phyloP scores from a whole-genome alignment of 257 asterid species.

The Solanum appendiculatum region DNA sequence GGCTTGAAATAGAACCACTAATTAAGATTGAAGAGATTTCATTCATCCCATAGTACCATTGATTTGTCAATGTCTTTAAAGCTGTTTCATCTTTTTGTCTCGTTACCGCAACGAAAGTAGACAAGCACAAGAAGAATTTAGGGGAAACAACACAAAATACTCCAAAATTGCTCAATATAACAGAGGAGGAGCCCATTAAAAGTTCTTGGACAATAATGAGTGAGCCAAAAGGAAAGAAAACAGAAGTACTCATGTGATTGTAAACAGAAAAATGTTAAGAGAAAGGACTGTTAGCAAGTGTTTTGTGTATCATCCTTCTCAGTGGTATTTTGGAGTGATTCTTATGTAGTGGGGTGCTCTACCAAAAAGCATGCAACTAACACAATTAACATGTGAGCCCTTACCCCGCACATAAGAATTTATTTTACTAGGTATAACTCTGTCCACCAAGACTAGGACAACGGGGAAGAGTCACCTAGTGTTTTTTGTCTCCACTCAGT shows the following conservation, averaged over 20 bases:
- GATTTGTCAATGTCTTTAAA: too few species aligned
- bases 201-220: not conserved
- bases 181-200: too few species aligned
- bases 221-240: not conserved
- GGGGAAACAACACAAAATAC: not conserved
- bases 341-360: too few species aligned
- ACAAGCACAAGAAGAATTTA: not conserved
- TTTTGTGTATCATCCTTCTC: not conserved
- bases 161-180: not conserved
- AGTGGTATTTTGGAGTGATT: not conserved
- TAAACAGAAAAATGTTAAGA: not conserved
- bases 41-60: too few species aligned
- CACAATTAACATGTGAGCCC: not conserved
- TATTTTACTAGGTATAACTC: too few species aligned
- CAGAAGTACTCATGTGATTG: not conserved
- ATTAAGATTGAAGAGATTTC: too few species aligned
- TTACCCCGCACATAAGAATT: not conserved
- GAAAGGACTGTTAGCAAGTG: not conserved
- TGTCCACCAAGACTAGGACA: not conserved
- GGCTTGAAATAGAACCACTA: too few species aligned
- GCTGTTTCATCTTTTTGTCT: too few species aligned
- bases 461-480: not conserved
- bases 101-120: too few species aligned
- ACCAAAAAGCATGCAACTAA: not conserved
- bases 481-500: too few species aligned